phyloP scores from a whole-genome alignment of 2,329 filamentous ascomycete species.

The Talaromyces sp. region DNA sequence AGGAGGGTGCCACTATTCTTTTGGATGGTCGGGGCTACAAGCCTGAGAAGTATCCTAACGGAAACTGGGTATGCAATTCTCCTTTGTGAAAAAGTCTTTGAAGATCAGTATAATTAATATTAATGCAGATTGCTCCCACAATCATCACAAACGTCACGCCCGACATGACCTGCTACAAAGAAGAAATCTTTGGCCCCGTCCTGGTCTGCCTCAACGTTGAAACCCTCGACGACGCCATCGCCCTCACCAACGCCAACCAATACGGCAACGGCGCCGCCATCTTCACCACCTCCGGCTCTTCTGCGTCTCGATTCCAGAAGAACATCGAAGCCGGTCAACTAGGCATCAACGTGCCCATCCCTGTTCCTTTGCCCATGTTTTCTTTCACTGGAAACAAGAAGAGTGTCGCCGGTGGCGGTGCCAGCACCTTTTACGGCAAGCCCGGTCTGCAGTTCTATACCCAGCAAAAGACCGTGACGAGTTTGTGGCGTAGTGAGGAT shows the following conservation, averaged over 20 bases:
- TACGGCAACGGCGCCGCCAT: slow-evolving; percentile 66
- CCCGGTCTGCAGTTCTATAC: slow-evolving; percentile 94
- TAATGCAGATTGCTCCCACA: slow-evolving; percentile 28
- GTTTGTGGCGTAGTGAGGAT: slow-evolving; percentile 82
- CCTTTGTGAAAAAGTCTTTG: slow-evolving; percentile 32
- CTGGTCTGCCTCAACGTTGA: slow-evolving; percentile 35
- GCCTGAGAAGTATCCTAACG: slow-evolving; percentile 59
- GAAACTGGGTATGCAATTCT: slow-evolving; percentile 54
- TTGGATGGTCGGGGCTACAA: slow-evolving; percentile 59
- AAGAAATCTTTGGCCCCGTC: slow-evolving; percentile 39
- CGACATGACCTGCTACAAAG: slow-evolving; percentile 37
- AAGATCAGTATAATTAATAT: neutral
- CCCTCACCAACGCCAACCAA: slow-evolving; percentile 62
- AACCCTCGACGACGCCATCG: slow-evolving; percentile 36
- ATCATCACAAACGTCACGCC: slow-evolving; percentile 35
- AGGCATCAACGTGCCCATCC: slow-evolving; percentile 65
- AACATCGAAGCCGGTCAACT: slow-evolving; percentile 65
- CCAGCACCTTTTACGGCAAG: slow-evolving; percentile 92
- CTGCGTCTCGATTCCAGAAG: slow-evolving; percentile 60
- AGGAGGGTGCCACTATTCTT: slow-evolving; percentile 60
- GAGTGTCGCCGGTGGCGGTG: slow-evolving; percentile 84
- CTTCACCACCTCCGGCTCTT: slow-evolving; percentile 62
- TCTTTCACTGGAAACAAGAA: slow-evolving; percentile 74
- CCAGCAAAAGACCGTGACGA: slow-evolving; percentile 95
- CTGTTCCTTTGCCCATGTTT: slow-evolving; percentile 61